Evolutionary conservation across 2,329 filamentous ascomycete species (phyloP).

Genomic region (Penicillium expansum): DNA sequence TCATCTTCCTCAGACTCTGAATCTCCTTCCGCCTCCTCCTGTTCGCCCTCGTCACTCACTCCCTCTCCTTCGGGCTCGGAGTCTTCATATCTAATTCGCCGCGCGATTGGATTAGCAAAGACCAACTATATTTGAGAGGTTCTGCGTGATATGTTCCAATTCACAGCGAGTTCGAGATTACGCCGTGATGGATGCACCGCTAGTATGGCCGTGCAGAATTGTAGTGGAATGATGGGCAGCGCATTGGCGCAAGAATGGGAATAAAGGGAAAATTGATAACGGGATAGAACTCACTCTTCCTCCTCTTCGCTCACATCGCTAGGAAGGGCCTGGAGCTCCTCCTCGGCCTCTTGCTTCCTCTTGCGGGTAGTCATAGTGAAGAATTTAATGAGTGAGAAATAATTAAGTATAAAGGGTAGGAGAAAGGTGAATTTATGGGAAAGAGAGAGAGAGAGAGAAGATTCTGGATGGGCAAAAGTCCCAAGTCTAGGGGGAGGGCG

Average conservation of each 20-base stretch:
- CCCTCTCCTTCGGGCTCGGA: constrained; percentile 32
- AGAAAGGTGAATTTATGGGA: constrained; percentile 4
- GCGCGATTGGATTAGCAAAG: constrained; percentile 4
- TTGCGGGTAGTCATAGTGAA: constrained; percentile 49
- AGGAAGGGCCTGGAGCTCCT: constrained; percentile 49
- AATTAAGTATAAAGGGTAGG: constrained; percentile 14
- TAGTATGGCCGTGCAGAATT: background rate
- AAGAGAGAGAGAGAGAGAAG: constrained; percentile 5
- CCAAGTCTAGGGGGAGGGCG: constrained; percentile 16
- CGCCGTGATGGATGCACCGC: constrained; percentile 5
- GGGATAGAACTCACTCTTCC: constrained; percentile 45
- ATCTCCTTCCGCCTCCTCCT: constrained; percentile 31
- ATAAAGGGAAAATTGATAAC: background rate
- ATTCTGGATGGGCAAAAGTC: constrained; percentile 21
- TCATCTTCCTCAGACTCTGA: constrained; percentile 27
- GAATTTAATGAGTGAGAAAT: constrained; percentile 30
- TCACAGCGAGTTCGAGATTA: background rate
- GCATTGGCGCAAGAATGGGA: background rate
- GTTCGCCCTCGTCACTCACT: constrained; percentile 31
- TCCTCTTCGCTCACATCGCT: constrained; percentile 52
- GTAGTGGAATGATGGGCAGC: background rate
- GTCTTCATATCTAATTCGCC: constrained; percentile 35
- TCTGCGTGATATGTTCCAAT: background rate
- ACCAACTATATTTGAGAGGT: background rate
- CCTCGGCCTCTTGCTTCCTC: constrained; percentile 51